Evolutionary conservation across 441 rosid species (phyloP).

Genomic region (Theobroma grandiflorum): DNA sequence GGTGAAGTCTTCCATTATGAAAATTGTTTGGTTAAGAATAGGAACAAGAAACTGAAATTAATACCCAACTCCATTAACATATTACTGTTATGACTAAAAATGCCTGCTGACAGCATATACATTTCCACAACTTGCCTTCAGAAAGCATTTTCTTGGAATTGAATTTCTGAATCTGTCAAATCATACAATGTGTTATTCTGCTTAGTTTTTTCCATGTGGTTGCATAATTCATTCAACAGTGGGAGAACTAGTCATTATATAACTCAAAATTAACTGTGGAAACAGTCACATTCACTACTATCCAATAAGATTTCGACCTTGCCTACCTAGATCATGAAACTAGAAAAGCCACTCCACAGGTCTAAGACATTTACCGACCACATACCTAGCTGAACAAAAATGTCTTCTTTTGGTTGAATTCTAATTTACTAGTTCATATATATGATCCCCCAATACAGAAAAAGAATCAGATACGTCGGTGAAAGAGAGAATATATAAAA

Average conservation of each 20-base stretch:
- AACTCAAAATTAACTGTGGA: not conserved
- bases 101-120: not conserved
- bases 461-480: not conserved
- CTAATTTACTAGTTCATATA: not conserved
- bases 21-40: not conserved
- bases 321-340: not conserved
- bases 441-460: not conserved
- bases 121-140: not conserved
- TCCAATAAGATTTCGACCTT: not conserved
- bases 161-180: not conserved
- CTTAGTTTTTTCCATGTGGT: not conserved
- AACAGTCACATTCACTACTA: not conserved
- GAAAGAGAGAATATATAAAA: slow-evolving; percentile 1
- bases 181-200: not conserved
- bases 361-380: not conserved
- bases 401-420: not conserved
- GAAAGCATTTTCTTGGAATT: not conserved
- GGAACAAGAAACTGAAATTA: not conserved
- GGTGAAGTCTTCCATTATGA: not conserved
- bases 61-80: not conserved
- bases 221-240: not conserved
- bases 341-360: not conserved
- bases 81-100: not conserved
- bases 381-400: not conserved
- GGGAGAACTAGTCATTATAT: not conserved